Conservation (phyloP, 179 eudicot genomes). For the Camellia oleifera region DNA sequence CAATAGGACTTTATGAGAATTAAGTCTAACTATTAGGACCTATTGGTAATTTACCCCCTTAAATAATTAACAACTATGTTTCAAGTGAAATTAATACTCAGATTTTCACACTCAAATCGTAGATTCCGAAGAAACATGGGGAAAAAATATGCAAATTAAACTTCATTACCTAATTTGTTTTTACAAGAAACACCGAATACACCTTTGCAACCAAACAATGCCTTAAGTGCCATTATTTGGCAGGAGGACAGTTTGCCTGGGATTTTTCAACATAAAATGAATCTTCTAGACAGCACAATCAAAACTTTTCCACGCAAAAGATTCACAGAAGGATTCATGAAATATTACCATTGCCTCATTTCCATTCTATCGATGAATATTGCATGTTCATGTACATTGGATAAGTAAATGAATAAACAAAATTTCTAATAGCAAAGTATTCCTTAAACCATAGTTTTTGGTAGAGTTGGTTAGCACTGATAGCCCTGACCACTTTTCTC, state of each 20-base stretch:
- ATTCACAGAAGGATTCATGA: neutral
- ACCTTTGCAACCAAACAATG: too few relatives aligned
- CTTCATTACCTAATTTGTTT: neutral
- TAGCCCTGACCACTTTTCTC: slow-evolving; percentile 1
- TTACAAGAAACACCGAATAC: too few relatives aligned
- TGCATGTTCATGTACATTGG: slow-evolving; percentile 3
- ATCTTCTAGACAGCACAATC: neutral
- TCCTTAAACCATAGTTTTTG: neutral
- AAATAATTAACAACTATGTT: neutral
- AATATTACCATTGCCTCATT: neutral
- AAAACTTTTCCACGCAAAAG: neutral
- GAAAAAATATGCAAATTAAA: neutral
- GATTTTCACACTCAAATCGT: neutral
- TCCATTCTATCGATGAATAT: neutral
- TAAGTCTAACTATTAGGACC: too few relatives aligned
- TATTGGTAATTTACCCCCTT: too few relatives aligned
- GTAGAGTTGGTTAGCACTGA: neutral
- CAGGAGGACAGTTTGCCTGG: neutral
- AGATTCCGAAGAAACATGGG: neutral
- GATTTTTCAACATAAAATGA: neutral
- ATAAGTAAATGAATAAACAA: neutral
- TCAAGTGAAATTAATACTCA: neutral
- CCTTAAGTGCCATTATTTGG: neutral
- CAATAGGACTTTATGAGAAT: too few relatives aligned
- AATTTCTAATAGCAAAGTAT: neutral